Conservation (phyloP, 129 eudicot genomes). For the Tanacetum coccineum region DNA sequence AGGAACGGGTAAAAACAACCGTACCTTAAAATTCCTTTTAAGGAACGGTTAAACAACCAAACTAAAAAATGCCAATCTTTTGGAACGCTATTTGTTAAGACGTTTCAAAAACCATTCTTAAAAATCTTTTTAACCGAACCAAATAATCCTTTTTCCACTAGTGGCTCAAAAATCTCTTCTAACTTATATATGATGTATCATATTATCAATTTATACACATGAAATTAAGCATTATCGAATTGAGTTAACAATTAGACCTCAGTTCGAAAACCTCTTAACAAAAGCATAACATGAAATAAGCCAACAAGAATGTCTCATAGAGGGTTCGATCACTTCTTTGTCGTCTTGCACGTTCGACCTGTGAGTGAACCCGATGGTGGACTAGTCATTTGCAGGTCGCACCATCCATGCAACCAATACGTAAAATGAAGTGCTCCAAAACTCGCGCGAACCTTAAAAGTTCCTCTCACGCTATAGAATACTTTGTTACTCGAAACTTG, state of each 20-base stretch:
- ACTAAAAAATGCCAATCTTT: too few species aligned
- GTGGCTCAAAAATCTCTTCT: background rate
- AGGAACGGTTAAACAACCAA: too few species aligned
- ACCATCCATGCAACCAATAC: constrained; percentile 62
- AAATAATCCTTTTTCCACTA: too few species aligned
- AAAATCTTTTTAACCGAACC: too few species aligned
- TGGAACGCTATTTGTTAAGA: too few species aligned
- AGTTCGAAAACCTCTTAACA: constrained; percentile 6
- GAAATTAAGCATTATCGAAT: constrained; percentile 14
- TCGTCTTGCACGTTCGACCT: constrained; percentile 64
- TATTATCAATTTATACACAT: constrained; percentile 28
- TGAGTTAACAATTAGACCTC: constrained; percentile 19
- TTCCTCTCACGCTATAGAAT: constrained; percentile 49
- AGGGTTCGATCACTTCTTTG: constrained; percentile 41
- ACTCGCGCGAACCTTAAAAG: constrained; percentile 59
- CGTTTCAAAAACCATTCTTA: too few species aligned
- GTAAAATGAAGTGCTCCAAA: constrained; percentile 58
- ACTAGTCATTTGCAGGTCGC: constrained; percentile 79
- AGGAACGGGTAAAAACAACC: too few species aligned
- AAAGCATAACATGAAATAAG: constrained; percentile 1
- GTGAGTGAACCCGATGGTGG: constrained; percentile 75
- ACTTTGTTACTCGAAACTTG: constrained; percentile 66
- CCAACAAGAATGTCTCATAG: background rate
- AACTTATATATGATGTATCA: constrained; percentile 21
- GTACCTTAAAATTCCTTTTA: too few species aligned